Evolutionary conservation across 2,329 filamentous ascomycete species (phyloP), one percentile per base, ranked within the genome.

Genomic region (Phoma sp.): DNA sequence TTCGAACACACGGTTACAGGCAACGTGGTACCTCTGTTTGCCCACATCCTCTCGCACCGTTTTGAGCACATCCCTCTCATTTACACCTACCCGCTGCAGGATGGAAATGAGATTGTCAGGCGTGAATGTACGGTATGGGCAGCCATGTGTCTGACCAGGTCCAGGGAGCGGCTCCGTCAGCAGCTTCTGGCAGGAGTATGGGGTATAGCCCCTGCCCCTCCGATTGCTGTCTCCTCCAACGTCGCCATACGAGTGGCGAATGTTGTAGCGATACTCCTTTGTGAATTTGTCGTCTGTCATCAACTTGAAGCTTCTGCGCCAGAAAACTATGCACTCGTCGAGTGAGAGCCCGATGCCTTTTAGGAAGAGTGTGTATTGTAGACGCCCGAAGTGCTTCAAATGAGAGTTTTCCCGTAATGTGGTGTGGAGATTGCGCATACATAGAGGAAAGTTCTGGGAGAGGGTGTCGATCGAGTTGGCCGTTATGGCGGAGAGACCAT

Each of bases 261-360:
- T 86, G 73, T 99, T 98, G 83, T 99, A 99, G 37, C 90, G 85
- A 78, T 99, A 98, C 72, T 97, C 92, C 72, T 97, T 98, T 77
- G 96, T 96, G 83, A 98, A 99, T 29, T 88, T 88, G 68, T 98
- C 93, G 68, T 98, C 95, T 0, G 91, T 93, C 60, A 96, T 86
- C 62, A 92, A 89, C 72, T 87, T 87, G 83, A 99, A 98, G 23
- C 84, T 82, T 58, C 86, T 84, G 10, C 95, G 88, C 95, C 95
- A 99, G 80, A 99, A 99, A 11, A 92, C 66, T 20, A 99, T 83
- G 65, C 87, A 92, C 75, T 99, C 93, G 69, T 97, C 92, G n/a
- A 99, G 80, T 59, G 85, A 92, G 23, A 99, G 81, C 0, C 95
- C 95, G 54, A 98, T 92, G 34, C 95, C 95, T 76, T 99, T 99